Evolutionary conservation across 2,329 filamentous ascomycete genomes (phyloP).

Genomic region (Aphanoascus verrucosus): DNA sequence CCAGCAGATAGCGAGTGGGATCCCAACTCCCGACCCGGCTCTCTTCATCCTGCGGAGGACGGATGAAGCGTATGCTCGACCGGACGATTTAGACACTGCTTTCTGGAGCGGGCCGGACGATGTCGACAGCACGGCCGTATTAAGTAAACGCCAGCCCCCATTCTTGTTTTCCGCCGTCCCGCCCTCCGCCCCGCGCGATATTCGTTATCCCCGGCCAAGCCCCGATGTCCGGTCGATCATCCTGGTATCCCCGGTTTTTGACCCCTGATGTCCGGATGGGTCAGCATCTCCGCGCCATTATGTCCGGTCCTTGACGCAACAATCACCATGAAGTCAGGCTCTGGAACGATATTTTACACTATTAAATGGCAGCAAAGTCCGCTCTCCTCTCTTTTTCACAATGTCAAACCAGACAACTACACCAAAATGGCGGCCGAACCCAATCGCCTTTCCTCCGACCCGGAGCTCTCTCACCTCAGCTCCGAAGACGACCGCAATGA

Average conservation of each 20-base stretch:
- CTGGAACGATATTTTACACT: not conserved
- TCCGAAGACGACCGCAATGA: not conserved
- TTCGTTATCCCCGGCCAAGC: not conserved
- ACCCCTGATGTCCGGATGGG: slow-evolving; percentile 7
- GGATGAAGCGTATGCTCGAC: too few relatives aligned
- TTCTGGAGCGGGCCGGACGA: too few relatives aligned
- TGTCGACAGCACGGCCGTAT: too few relatives aligned
- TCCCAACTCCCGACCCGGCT: too few relatives aligned
- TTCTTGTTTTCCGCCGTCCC: not conserved
- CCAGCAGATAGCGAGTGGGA: too few relatives aligned
- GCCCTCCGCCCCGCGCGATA: not conserved
- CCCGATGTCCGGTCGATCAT: not conserved
- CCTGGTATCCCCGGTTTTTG: slow-evolving; percentile 4
- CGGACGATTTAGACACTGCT: too few relatives aligned
- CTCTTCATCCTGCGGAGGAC: too few relatives aligned
- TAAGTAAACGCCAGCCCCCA: too few relatives aligned
- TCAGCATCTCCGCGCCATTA: slow-evolving; percentile 6
- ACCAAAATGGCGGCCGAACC: slow-evolving; percentile 1
- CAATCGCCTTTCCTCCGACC: not conserved
- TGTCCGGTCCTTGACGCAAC: too few relatives aligned
- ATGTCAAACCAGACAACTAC: slow-evolving; percentile 5
- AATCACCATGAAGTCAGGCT: too few relatives aligned
- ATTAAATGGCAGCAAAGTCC: slow-evolving; percentile 1
- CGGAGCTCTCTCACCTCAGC: slow-evolving; percentile 2
- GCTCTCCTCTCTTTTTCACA: not conserved